Evolutionary conservation across 2,329 filamentous ascomycete genomes (phyloP).

Genomic region (Rhinocladiella mackenziei): DNA sequence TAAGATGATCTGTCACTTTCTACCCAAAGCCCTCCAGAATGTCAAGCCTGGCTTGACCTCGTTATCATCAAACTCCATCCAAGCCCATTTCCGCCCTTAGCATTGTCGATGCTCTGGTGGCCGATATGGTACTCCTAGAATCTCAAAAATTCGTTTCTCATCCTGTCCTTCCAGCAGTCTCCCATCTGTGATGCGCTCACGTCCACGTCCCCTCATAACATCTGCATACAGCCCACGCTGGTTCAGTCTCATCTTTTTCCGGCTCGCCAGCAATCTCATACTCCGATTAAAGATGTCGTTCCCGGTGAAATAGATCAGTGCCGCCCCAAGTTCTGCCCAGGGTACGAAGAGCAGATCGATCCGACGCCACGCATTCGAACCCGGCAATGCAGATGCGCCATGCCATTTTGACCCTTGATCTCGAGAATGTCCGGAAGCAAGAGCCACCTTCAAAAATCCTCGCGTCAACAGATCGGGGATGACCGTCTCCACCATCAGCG

Average conservation of each 20-base stretch:
- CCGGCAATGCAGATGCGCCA: constrained; percentile 71
- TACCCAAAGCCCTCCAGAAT: no score
- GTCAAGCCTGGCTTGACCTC: no score
- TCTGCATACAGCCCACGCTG: constrained; percentile 74
- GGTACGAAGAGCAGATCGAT: constrained; percentile 85
- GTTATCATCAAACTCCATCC: no score
- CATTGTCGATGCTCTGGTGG: constrained; percentile 58
- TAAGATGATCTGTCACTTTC: no score
- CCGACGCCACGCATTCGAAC: constrained; percentile 63
- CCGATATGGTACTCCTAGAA: constrained; percentile 76
- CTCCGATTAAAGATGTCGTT: constrained; percentile 94
- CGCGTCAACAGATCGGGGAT: constrained; percentile 57
- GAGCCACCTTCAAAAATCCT: constrained; percentile 65
- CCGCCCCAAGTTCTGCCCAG: constrained; percentile 72
- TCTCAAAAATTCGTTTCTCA: constrained; percentile 76
- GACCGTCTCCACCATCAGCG: constrained; percentile 60
- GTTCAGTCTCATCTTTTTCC: constrained; percentile 79
- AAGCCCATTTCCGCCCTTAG: constrained; percentile 3
- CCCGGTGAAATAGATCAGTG: constrained; percentile 90
- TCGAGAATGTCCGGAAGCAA: constrained; percentile 54
- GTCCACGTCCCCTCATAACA: constrained; percentile 57
- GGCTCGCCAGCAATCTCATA: constrained; percentile 71
- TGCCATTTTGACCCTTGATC: constrained; percentile 76
- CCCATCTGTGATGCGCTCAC: constrained; percentile 63
- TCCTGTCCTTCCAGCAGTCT: constrained; percentile 67